Base-by-base conservation (phyloP, 768 basidiomycete genomes). In the Cystofilobasidium ferigula region DNA sequence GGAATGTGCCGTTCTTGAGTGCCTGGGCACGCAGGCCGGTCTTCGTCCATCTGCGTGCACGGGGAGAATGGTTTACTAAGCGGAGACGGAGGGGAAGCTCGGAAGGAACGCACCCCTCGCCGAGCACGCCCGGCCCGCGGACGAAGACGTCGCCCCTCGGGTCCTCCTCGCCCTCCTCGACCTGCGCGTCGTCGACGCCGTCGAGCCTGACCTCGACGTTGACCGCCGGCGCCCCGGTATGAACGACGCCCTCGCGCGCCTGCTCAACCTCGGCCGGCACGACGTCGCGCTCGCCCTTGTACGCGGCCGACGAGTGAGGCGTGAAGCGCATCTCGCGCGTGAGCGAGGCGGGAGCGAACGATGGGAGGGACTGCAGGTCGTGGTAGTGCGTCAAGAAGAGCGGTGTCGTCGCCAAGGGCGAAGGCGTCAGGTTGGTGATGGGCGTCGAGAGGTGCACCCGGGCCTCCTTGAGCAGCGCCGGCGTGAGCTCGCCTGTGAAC, bases 151-250 rank as follows among this genome's bases (percentile, higher is more conserved):
- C 53, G 22, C 65, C 65, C 43, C 38, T 24, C 8, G 38, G 28
- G 26, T 54, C 65, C 16, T 67, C 48, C 14, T 12, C 40, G 5
- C 86, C 88, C 2, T 71, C 76, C 73, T 88, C 88, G 10, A 89
- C 78, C 13, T 76, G 74, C 1, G 78, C 79, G 62, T 93, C 88
- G 48, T 85, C 78, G 13, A 88, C 82, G 0, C 81, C 84, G 0
- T 81, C 72, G n/a, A 97, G 79, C 73, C 90, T 86, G 7, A 82
- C 84, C 75, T 95, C 93, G 0, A 91, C 79, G 71, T 93, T 93
- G 62, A 85, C 80, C n/a, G 84, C 82, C 2, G 93, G 92, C 3
- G 90, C 35, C 20, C 67, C 67, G 14, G 67, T 36, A n/a, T 68
- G 67, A 10, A 85, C 92, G 16, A 83, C 82, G 66, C 83, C 82